phyloP scores from a whole-genome alignment of 495 filamentous ascomycete species.

The Terfezia boudieri region DNA sequence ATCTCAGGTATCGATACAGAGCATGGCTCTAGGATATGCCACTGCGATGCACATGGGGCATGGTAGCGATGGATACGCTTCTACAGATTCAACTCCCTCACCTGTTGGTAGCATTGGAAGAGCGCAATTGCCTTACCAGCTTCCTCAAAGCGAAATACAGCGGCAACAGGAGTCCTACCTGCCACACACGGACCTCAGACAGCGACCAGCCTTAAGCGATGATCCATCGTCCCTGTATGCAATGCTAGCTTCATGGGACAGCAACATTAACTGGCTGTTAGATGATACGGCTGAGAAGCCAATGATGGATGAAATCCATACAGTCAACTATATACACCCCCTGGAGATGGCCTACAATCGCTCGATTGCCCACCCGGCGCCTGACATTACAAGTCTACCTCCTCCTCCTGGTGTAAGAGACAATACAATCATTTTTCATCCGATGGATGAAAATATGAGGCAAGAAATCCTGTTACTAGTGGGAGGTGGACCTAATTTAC shows the following conservation, averaged over 20 bases:
- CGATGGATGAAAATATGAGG: slow-evolving; percentile 13
- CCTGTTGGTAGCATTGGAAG: slow-evolving; percentile 11
- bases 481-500: slow-evolving; percentile 12
- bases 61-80: slow-evolving; percentile 5
- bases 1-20: background rate
- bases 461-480: slow-evolving; percentile 14
- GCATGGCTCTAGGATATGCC: background rate
- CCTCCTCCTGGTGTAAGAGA: background rate
- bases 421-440: slow-evolving; percentile 12
- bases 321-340: slow-evolving; percentile 12
- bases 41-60: background rate
- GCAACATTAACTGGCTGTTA: slow-evolving; percentile 16
- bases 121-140: slow-evolving; percentile 16
- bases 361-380: slow-evolving; percentile 1
- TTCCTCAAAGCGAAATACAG: slow-evolving; percentile 17
- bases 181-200: slow-evolving; percentile 8
- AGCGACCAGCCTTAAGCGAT: background rate
- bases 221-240: background rate
- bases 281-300: slow-evolving; percentile 17
- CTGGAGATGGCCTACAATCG: slow-evolving; percentile 15
- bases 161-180: slow-evolving; percentile 13
- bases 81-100: slow-evolving; percentile 9
- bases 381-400: background rate
- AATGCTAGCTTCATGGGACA: background rate
- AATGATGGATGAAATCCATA: slow-evolving; percentile 12